Conservation (phyloP, 2,329 filamentous ascomycete genomes). For the Geosmithia putterillii region DNA sequence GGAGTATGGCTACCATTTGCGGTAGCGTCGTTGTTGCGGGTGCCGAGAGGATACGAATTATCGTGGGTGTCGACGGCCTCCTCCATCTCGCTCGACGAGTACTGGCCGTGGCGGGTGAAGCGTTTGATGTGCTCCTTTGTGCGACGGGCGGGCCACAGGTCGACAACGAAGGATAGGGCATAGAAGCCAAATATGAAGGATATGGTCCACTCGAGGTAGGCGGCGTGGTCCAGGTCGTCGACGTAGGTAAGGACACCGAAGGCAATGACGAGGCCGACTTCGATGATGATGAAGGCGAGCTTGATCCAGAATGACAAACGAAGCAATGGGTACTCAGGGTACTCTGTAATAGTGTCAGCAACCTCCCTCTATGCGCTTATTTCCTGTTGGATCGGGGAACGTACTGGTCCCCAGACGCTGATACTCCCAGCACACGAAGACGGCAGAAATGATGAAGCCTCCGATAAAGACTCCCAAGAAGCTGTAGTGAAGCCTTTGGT, state of each 20-base stretch:
- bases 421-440: slow-evolving; percentile 87
- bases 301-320: slow-evolving; percentile 79
- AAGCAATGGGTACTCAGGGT: slow-evolving; percentile 63
- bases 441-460: slow-evolving; percentile 73
- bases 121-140: slow-evolving; percentile 29
- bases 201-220: slow-evolving; percentile 68
- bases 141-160: slow-evolving; percentile 67
- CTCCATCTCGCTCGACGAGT: slow-evolving; percentile 9
- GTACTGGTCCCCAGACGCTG: slow-evolving; percentile 65
- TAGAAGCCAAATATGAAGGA: slow-evolving; percentile 83
- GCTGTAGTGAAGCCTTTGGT: slow-evolving; percentile 56
- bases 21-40: not conserved
- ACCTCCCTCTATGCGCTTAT: not conserved
- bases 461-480: slow-evolving; percentile 76
- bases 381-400: slow-evolving; percentile 10
- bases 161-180: slow-evolving; percentile 74
- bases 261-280: slow-evolving; percentile 58
- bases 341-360: slow-evolving; percentile 30
- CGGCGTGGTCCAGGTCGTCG: slow-evolving; percentile 49
- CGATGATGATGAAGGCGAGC: slow-evolving; percentile 69
- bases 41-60: not conserved
- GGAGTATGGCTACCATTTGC: not conserved
- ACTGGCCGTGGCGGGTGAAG: slow-evolving; percentile 13
- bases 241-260: slow-evolving; percentile 50
- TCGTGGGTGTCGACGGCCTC: slow-evolving; percentile 4